Evolutionary conservation across 1,284 basidiomycete genomes (phyloP).

Genomic region (Leucoagaricus sp.): DNA sequence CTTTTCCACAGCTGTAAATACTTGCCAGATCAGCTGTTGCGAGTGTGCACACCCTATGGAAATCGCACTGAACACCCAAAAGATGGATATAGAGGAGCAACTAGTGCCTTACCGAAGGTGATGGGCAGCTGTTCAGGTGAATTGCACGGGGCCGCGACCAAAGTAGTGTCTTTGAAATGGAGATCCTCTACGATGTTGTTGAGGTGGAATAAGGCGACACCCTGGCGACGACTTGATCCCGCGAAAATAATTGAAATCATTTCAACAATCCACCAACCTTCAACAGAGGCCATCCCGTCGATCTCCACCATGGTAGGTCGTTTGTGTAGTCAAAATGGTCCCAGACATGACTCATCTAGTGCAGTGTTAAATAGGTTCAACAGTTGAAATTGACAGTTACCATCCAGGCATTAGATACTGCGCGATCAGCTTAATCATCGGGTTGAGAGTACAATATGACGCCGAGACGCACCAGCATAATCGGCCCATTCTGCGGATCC

Average conservation of each 20-base stretch:
- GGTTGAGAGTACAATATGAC: too few species aligned
- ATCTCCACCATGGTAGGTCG: conserved; percentile 65
- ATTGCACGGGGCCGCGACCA: conserved; percentile 72
- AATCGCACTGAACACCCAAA: background rate
- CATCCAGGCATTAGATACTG: conserved; percentile 75
- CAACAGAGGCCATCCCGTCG: conserved; percentile 71
- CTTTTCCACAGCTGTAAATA: conserved; percentile 71
- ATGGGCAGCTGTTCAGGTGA: conserved; percentile 73
- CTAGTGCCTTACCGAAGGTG: conserved; percentile 59
- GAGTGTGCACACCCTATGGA: conserved; percentile 66
- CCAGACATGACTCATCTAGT: conserved; percentile 78
- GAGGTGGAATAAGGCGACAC: conserved; percentile 68
- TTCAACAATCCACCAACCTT: conserved; percentile 73
- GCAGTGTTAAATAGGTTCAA: background rate
- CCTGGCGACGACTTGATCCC: too few species aligned
- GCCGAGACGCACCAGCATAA: conserved; percentile 57
- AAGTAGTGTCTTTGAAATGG: conserved; percentile 66
- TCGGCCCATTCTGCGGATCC: conserved; percentile 64
- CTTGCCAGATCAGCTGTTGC: conserved; percentile 72
- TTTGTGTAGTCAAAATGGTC: conserved; percentile 77
- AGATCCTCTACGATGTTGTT: conserved; percentile 66
- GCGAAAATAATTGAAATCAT: background rate
- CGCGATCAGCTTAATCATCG: background rate
- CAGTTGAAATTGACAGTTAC: conserved; percentile 33
- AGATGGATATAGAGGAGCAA: background rate